Evolutionary conservation across 2,329 filamentous ascomycete genomes (phyloP).

Genomic region (Phaeosphaeria sp.): DNA sequence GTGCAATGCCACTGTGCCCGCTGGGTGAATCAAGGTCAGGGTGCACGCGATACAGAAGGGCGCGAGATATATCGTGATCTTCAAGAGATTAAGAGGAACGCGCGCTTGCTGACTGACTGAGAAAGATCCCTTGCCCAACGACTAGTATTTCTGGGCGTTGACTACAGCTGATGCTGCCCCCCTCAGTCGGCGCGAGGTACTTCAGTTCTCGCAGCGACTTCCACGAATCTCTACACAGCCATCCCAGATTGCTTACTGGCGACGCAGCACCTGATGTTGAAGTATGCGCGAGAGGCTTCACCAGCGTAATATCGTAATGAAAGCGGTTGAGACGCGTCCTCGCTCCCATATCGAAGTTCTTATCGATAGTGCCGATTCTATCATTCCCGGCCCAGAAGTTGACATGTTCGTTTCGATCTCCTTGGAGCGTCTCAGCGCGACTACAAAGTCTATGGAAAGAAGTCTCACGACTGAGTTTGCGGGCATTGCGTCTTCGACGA

Average conservation of each 20-base stretch:
- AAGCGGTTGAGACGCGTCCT: constrained; percentile 24
- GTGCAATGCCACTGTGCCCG: constrained; percentile 28
- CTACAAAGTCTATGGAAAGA: constrained; percentile 12
- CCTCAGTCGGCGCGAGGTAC: constrained; percentile 17
- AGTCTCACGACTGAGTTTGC: constrained; percentile 10
- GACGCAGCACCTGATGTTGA: constrained; percentile 9
- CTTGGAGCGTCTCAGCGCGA: constrained; percentile 12
- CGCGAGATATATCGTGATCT: constrained; percentile 15
- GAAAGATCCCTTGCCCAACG: constrained; percentile 28
- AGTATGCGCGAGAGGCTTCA: constrained; percentile 12
- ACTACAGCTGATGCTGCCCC: constrained; percentile 16
- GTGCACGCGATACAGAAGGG: constrained; percentile 23
- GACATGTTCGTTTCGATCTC: constrained; percentile 26
- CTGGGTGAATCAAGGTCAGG: constrained; percentile 27
- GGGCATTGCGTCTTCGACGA: constrained; percentile 27
- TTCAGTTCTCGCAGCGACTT: constrained; percentile 20
- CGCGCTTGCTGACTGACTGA: constrained; percentile 13
- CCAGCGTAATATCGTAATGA: constrained; percentile 22
- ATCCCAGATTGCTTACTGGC: constrained; percentile 17
- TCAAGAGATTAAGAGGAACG: constrained; percentile 5
- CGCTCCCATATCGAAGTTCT: constrained; percentile 21
- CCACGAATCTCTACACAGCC: constrained; percentile 18
- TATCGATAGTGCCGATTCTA: constrained; percentile 20
- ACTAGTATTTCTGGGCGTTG: constrained; percentile 16
- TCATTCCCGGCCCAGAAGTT: constrained; percentile 27